Evolutionary conservation across 2,329 filamentous ascomycete genomes (phyloP), one percentile per base, ranked within the genome.

Genomic region (Aspergillus sp.): DNA sequence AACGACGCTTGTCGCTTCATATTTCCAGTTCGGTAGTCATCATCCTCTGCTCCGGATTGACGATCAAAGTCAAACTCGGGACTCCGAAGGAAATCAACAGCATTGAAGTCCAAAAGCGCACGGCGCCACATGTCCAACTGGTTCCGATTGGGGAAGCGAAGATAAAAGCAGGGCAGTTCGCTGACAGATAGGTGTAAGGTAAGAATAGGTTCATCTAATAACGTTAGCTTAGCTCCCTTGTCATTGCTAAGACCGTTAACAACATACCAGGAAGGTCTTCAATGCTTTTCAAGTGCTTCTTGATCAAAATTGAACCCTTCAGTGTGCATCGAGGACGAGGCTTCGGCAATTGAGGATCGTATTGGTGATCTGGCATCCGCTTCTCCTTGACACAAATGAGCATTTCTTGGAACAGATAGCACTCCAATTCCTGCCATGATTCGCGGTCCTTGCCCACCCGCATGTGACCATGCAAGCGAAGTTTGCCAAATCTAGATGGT

Each of bases 311-410:
- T 0, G 95, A 98, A 17, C 95, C 95, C 77, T 99, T 99, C 42
- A 99, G 80, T 0, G 93, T 96, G 79, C 89, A 97, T 62, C 90
- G 86, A 3, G 86, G 80, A 72, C 89, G 93, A 56, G 83, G 82
- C 20, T 82, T 83, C 1, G 80, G 71, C 4, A 77, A 76, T 1
- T 75, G 66, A 22, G 79, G 79, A n/a, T 84, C 88, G 84, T 90
- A 93, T 63, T 90, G 80, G 60, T 68, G 72, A 47, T 80, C 65
- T 9, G 80, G 73, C 8, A 82, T 75, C 78, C 93, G 96, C 83
- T 97, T 98, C 77, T 98, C 95, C 77, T 98, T 99, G 60, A 99
- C 92, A 71, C 95, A 99, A 64, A 99, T 99, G 67, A 99, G 89
- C 95, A 99, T 99, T 78, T 99, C 95, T 4, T 89, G 91, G 71